Conservation (phyloP, 2,329 filamentous ascomycete genomes). For the Aspergillus aculeatinus region DNA sequence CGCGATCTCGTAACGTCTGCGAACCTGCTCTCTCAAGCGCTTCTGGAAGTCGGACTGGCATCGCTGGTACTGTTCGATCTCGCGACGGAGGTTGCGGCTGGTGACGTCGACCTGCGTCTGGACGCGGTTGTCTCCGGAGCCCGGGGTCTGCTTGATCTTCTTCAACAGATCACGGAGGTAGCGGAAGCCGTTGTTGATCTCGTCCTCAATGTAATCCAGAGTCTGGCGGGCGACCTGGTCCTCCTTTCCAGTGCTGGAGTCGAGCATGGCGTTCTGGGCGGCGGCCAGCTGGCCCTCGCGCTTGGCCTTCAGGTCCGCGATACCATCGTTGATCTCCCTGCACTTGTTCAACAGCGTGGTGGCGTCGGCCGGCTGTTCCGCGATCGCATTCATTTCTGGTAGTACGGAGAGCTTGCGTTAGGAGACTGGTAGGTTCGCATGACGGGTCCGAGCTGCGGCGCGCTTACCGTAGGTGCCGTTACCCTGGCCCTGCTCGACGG, state of each 20-base stretch:
- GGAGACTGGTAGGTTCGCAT: background rate
- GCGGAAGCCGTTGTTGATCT: conserved; percentile 82
- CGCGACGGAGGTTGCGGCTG: conserved; percentile 74
- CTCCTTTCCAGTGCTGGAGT: conserved; percentile 68
- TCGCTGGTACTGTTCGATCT: conserved; percentile 78
- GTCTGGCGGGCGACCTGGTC: conserved; percentile 65
- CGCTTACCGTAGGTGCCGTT: conserved; percentile 37
- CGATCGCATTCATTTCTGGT: conserved; percentile 45
- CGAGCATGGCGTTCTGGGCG: conserved; percentile 70
- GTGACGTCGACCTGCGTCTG: conserved; percentile 77
- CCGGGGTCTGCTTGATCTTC: conserved; percentile 76
- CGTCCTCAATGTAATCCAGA: conserved; percentile 70
- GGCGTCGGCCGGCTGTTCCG: conserved; percentile 52
- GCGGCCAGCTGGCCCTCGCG: conserved; percentile 48
- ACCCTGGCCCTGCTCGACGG: conserved; percentile 36
- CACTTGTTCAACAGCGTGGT: conserved; percentile 84
- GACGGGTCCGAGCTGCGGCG: background rate
- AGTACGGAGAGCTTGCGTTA: background rate
- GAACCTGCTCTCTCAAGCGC: conserved; percentile 78
- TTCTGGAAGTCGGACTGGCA: conserved; percentile 78
- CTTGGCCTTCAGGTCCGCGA: conserved; percentile 71
- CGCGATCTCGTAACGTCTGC: conserved; percentile 86
- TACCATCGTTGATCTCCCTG: conserved; percentile 72
- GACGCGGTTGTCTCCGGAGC: conserved; percentile 71
- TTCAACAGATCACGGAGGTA: conserved; percentile 76